These are phyloP conservation scores for Ophiostoma sp. DNA, from an alignment of 2,329 filamentous ascomycete genomes.

Conservation along the genomic window DNA sequence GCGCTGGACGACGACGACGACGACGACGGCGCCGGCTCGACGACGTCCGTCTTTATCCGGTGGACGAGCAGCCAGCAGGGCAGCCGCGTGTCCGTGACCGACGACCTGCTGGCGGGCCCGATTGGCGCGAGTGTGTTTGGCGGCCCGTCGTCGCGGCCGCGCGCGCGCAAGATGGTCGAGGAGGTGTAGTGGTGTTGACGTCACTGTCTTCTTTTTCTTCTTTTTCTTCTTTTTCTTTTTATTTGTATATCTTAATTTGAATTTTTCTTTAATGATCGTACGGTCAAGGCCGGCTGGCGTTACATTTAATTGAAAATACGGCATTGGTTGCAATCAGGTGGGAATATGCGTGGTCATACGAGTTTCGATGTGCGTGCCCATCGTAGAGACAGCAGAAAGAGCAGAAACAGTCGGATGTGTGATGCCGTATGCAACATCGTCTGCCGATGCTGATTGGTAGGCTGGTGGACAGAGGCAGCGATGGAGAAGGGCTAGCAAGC, in stretches of 20 bases:
- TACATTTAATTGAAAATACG: neutral
- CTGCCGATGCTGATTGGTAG: neutral
- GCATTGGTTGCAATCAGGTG: neutral
- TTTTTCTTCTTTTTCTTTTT: no score
- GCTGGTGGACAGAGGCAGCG: no score
- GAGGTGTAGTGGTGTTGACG: conserved; percentile 37
- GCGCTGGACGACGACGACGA: conserved; percentile 46
- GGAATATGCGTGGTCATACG: neutral
- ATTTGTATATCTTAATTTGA: neutral
- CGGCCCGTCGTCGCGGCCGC: conserved; percentile 30
- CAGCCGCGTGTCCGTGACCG: conserved; percentile 57
- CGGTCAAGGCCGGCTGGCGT: neutral
- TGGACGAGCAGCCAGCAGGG: conserved; percentile 66
- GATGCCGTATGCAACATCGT: neutral
- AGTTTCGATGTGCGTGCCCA: neutral
- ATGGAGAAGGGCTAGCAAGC: no score
- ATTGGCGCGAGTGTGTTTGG: conserved; percentile 54
- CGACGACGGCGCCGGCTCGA: conserved; percentile 32
- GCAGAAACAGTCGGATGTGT: neutral
- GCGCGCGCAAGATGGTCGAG: conserved; percentile 48
- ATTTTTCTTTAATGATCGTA: neutral
- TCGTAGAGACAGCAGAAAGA: neutral
- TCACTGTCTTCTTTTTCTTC: neutral
- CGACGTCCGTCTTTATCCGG: conserved; percentile 56
- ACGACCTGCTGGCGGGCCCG: conserved; percentile 61